These are phyloP conservation scores for Quercus phellos DNA, from an alignment of 331 rosid species.

Conservation along the genomic window DNA sequence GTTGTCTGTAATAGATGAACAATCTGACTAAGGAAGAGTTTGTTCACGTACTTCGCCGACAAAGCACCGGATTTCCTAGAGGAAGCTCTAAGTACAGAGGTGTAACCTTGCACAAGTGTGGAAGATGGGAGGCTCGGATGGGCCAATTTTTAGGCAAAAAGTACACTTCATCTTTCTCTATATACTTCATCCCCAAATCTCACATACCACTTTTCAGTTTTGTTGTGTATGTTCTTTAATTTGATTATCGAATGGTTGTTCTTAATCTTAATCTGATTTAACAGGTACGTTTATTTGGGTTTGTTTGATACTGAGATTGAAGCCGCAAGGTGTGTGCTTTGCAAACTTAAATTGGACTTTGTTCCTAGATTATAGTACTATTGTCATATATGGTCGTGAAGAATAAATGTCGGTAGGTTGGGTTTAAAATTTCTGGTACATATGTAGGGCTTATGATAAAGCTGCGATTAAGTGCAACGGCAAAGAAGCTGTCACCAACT, in stretches of 20 bases:
- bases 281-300: slow-evolving; percentile 90
- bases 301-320: slow-evolving; percentile 89
- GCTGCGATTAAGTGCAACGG: slow-evolving; percentile 98
- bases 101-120: slow-evolving; percentile 95
- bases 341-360: not conserved
- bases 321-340: slow-evolving; percentile 71
- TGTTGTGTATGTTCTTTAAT: not conserved
- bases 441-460: slow-evolving; percentile 85
- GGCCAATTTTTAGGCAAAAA: slow-evolving; percentile 98
- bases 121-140: slow-evolving; percentile 99
- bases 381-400: not conserved
- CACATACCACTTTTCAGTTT: not conserved
- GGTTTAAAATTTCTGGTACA: slow-evolving; percentile 7
- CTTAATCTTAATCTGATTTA: slow-evolving; percentile 19
- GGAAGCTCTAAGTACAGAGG: slow-evolving; percentile 99
- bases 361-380: not conserved
- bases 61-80: slow-evolving; percentile 96
- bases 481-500: slow-evolving; percentile 94
- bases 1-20: slow-evolving; percentile 57
- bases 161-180: slow-evolving; percentile 25
- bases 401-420: not conserved
- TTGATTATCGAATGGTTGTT: not conserved
- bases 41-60: slow-evolving; percentile 98
- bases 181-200: not conserved
- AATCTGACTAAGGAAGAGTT: slow-evolving; percentile 92